phyloP scores from a whole-genome alignment of 805 yeast genomes.

The Starmerella riodocensis region DNA sequence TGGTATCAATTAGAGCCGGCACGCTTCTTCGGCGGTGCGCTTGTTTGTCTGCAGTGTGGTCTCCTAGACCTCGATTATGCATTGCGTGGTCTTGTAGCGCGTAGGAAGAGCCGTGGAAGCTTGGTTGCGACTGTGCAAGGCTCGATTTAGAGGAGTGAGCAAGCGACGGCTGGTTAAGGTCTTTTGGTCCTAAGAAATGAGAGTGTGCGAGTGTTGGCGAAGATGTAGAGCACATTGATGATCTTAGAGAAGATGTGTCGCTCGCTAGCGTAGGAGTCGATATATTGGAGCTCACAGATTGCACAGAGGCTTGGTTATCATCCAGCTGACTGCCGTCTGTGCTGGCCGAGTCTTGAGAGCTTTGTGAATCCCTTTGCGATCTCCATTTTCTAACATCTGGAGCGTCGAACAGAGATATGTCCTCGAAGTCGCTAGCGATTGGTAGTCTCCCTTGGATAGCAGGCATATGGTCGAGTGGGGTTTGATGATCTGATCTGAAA shows the following conservation, averaged over 20 bases:
- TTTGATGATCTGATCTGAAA: no score
- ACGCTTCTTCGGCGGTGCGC: conserved; percentile 13
- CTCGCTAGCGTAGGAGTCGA: conserved; percentile 21
- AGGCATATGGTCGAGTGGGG: conserved; percentile 8
- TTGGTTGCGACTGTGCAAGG: no score
- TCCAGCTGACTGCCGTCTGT: background rate
- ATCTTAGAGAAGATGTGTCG: conserved; percentile 20
- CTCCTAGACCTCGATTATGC: background rate
- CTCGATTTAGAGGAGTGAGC: background rate
- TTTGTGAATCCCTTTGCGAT: background rate
- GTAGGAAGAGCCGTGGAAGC: no score
- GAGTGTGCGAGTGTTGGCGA: conserved; percentile 16
- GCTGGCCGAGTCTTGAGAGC: background rate
- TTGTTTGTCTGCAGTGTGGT: background rate
- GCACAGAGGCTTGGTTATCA: conserved; percentile 9
- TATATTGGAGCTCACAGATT: conserved; percentile 12
- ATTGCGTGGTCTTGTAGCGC: no score
- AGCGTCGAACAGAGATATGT: conserved; percentile 15
- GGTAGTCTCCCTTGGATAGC: conserved; percentile 6
- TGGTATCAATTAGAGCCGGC: conserved; percentile 17
- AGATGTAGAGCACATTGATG: conserved; percentile 16
- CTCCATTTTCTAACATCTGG: background rate
- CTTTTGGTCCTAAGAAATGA: no score
- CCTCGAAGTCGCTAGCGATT: conserved; percentile 17
- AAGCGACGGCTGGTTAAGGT: background rate